Evolutionary conservation across 495 filamentous ascomycete species (phyloP).

Genomic region (Podospora conica): DNA sequence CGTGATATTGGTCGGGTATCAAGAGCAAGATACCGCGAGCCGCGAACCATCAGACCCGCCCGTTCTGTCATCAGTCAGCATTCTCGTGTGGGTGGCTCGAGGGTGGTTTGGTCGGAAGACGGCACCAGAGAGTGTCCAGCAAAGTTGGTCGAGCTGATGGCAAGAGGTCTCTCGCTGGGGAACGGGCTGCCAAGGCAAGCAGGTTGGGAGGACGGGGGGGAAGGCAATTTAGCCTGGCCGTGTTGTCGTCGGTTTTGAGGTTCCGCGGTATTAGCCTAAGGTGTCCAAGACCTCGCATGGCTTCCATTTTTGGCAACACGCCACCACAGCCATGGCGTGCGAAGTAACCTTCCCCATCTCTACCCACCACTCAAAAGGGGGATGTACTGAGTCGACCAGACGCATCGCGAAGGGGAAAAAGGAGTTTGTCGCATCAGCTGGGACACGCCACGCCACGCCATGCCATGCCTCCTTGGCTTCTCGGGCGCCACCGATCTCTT

Average conservation of each 20-base stretch:
- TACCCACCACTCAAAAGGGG: neutral
- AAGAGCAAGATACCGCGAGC: neutral
- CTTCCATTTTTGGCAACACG: slow-evolving; percentile 13
- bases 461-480: neutral
- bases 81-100: neutral
- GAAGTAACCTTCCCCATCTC: slow-evolving; percentile 9
- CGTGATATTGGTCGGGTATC: slow-evolving; percentile 8
- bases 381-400: neutral
- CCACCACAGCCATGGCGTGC: slow-evolving; percentile 1
- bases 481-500: neutral
- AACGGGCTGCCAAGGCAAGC: slow-evolving; percentile 3
- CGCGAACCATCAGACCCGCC: neutral
- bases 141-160: neutral
- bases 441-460: slow-evolving; percentile 1
- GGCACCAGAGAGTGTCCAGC: slow-evolving; percentile 5
- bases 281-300: slow-evolving; percentile 1
- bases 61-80: slow-evolving; percentile 9
- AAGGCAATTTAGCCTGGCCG: slow-evolving; percentile 13
- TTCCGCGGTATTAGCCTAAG: slow-evolving; percentile 13
- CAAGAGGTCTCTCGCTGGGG: neutral
- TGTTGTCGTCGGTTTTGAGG: slow-evolving; percentile 3
- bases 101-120: slow-evolving; percentile 2
- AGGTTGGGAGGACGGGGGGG: neutral
- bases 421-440: slow-evolving; percentile 9
- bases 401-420: neutral